Evolutionary conservation across 2,329 filamentous ascomycete species (phyloP), one percentile per base, ranked within the genome.

Genomic region (Daldinia eschscholtzii): DNA sequence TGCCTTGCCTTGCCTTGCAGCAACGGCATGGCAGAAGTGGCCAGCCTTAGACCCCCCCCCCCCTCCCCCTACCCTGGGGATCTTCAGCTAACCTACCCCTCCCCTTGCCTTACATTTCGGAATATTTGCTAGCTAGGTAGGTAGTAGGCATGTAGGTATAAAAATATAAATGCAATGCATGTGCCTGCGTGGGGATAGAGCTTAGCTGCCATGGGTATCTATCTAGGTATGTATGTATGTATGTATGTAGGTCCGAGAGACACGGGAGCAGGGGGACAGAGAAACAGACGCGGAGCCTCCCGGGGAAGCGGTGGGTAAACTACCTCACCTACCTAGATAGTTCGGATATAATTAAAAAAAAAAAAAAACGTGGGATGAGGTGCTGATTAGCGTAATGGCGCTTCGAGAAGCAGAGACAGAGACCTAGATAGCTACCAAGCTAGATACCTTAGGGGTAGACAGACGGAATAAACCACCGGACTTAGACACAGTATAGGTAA

Each of bases 401-500:
- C 23, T n/a, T 50, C 46, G 23, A 2, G 23, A n/a, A 50, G 5
- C 20, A 20, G 6, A 44, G 46, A 30, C 12, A 28, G 46, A n/a
- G 30, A 28, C 20, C 20, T 44, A 44, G 1, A 5, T 42, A 20
- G 41, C 2, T 33, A 30, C 39, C 41, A 20, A 44, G 5, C 15
- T 20, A 20, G 18, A 12, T 10, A 3, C 10, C 7, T 44, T n/a
- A n/a, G n/a, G n/a, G n/a, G n/a, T n/a, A 6, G 7, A 35, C 10
- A 35, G 33, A 35, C 10, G 33, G 33, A 35, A 35, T 35, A 35
- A 10, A 7, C 33, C 2, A 35, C 6, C 33, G 33, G 33, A 35
- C 12, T 50, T 28, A 50, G 7, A 50, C 46, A 50, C 46, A 50
- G 46, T 30, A 28, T 28, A n/a, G n/a, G n/a, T n/a, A n/a, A n/a